A percentile compares a stretch with the other conserved stretches of the same genome.
phyloP scores from a whole-genome alignment of 2,329 filamentous ascomycete genomes.

The Epichloe coenophiala region DNA sequence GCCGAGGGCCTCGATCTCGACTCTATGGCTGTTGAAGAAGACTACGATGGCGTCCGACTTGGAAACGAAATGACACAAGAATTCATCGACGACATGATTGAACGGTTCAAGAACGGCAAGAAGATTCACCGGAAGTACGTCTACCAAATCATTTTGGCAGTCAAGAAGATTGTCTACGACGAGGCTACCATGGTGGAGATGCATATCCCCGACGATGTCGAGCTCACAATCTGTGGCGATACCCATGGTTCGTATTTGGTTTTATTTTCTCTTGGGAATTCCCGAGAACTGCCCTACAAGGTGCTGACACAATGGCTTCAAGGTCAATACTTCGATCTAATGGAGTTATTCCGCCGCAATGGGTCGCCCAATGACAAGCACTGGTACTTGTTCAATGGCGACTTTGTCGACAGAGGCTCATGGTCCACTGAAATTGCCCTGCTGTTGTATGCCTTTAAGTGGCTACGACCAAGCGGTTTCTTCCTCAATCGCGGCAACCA shows the following conservation, averaged over 20 bases:
- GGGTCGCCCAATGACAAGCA: constrained; percentile 75
- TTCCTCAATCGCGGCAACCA: constrained; percentile 98
- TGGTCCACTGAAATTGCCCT: constrained; percentile 98
- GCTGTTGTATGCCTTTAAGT: constrained; percentile 91
- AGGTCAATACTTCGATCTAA: constrained; percentile 95
- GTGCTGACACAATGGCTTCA: background rate
- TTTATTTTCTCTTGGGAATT: background rate
- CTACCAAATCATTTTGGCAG: constrained; percentile 86
- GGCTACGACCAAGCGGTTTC: constrained; percentile 74
- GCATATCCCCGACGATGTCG: constrained; percentile 60
- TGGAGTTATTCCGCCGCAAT: constrained; percentile 90
- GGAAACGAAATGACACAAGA: constrained; percentile 83
- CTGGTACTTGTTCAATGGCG: constrained; percentile 94
- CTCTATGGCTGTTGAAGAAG: constrained; percentile 65
- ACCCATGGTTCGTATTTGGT: constrained; percentile 61
- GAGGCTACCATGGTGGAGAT: constrained; percentile 97
- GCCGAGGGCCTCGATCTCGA: constrained; percentile 83
- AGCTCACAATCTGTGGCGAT: constrained; percentile 90
- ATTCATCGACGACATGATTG: constrained; percentile 94
- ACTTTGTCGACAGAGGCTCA: constrained; percentile 94
- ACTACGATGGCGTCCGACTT: constrained; percentile 74
- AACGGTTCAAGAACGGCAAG: constrained; percentile 92
- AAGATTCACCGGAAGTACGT: constrained; percentile 93
- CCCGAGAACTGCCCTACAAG: background rate
- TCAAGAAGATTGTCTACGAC: constrained; percentile 78